phyloP scores from a whole-genome alignment of 306 rosid genomes.

The Mucuna pruriens region DNA sequence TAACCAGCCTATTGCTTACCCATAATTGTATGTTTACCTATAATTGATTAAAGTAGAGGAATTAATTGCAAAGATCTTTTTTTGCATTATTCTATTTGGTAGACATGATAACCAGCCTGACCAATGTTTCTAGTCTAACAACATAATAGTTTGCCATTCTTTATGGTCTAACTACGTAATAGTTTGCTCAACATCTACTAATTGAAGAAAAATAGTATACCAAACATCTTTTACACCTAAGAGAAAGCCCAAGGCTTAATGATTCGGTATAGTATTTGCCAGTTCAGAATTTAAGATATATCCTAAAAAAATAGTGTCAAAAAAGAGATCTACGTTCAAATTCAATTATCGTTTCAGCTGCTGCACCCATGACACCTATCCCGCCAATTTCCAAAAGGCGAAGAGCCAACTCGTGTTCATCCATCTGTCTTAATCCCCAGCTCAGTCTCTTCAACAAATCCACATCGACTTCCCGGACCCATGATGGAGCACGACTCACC shows the following conservation, averaged over 20 bases:
- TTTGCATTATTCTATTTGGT: neutral
- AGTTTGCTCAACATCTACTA: neutral
- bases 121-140: neutral
- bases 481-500: conserved; percentile 66
- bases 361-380: conserved; percentile 74
- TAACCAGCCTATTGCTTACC: too few relatives aligned
- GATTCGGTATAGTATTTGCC: neutral
- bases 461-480: conserved; percentile 67
- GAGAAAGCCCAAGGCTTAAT: neutral
- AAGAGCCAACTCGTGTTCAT: conserved; percentile 80
- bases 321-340: conserved; percentile 42
- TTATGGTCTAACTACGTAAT: neutral
- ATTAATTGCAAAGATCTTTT: neutral
- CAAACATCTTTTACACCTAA: neutral
- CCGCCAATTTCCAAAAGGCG: conserved; percentile 81
- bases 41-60: neutral
- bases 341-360: conserved; percentile 74
- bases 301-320: too few relatives aligned
- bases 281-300: conserved; percentile 42
- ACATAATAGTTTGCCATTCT: neutral
- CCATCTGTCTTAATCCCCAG: conserved; percentile 65
- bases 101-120: neutral
- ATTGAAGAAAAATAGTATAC: neutral
- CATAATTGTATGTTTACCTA: neutral
- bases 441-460: conserved; percentile 74